Percentiles rank a stretch among this genome's conserved stretches.
These are phyloP conservation scores for Calonectria montana DNA, from an alignment of 2,329 filamentous ascomycete species.

Conservation along the genomic window DNA sequence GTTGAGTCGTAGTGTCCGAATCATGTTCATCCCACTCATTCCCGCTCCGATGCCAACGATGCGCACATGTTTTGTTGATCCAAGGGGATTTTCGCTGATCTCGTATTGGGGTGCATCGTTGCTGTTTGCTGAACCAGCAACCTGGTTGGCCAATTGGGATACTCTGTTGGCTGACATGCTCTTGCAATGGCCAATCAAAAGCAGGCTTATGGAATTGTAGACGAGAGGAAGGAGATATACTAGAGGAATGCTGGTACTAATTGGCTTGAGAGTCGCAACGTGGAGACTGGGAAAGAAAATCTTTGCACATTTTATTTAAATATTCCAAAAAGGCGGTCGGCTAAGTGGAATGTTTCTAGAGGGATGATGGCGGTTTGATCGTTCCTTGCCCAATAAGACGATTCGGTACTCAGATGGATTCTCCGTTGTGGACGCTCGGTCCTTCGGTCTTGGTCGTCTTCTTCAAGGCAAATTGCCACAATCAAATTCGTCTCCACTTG, in stretches of 20 bases:
- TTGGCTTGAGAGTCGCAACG: not conserved
- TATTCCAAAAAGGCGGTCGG: not conserved
- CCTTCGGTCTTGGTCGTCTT: not conserved
- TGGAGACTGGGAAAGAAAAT: not conserved
- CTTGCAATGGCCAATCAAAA: not conserved
- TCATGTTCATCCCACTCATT: slow-evolving; percentile 22
- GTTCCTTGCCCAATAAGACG: not conserved
- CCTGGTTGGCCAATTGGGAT: not conserved
- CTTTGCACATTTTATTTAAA: not conserved
- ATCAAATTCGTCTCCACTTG: not conserved
- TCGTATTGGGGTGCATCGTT: not conserved
- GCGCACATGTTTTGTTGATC: not conserved
- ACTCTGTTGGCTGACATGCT: not conserved
- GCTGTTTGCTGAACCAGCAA: not conserved
- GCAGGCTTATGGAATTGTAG: not conserved
- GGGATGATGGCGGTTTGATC: not conserved
- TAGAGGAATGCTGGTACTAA: not conserved
- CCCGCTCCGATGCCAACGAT: slow-evolving; percentile 20
- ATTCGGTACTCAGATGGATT: not conserved
- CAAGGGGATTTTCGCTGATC: not conserved
- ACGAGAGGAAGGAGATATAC: not conserved
- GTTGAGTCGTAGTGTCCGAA: slow-evolving; percentile 10
- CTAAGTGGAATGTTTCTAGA: not conserved
- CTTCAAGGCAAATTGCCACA: not conserved
- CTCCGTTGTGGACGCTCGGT: not conserved